phyloP scores from a whole-genome alignment of 768 basidiomycete genomes.

The Suillus subalutaceus region DNA sequence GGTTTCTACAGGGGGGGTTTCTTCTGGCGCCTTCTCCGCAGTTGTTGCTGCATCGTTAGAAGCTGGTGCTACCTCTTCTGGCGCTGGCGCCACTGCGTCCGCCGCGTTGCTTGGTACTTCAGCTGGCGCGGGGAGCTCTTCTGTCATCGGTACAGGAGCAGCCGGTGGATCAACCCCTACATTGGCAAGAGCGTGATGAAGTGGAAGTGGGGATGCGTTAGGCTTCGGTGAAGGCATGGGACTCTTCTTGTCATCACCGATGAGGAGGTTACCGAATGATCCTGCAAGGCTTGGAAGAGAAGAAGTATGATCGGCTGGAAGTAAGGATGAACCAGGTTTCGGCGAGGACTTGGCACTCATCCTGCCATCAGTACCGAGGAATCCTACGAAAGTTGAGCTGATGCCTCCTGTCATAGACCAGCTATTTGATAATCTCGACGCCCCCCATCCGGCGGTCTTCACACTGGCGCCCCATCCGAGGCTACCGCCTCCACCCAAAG shows the following conservation, averaged over 20 bases:
- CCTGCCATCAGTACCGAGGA: slow-evolving; percentile 14
- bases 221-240: not conserved
- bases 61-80: not conserved
- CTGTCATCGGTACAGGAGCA: not conserved
- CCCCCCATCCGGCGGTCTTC: not conserved
- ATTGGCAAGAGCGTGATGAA: not conserved
- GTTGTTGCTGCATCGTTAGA: not conserved
- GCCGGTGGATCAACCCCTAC: not conserved
- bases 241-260: slow-evolving; percentile 1
- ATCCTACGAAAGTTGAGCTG: not conserved
- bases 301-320: not conserved
- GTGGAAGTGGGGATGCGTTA: slow-evolving; percentile 4
- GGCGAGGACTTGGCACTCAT: not conserved
- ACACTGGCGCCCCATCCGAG: slow-evolving; percentile 12
- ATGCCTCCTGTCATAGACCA: slow-evolving; percentile 9
- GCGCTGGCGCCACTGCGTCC: not conserved
- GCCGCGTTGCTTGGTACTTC: not conserved
- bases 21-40: not conserved
- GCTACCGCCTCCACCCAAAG: not conserved
- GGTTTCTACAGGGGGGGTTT: not conserved
- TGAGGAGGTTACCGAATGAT: slow-evolving; percentile 14
- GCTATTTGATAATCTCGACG: not conserved
- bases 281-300: not conserved
- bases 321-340: not conserved
- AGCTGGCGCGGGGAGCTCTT: not conserved